Evolutionary conservation across 257 asterid genomes (phyloP).

Genomic region (Rhazya stricta): DNA sequence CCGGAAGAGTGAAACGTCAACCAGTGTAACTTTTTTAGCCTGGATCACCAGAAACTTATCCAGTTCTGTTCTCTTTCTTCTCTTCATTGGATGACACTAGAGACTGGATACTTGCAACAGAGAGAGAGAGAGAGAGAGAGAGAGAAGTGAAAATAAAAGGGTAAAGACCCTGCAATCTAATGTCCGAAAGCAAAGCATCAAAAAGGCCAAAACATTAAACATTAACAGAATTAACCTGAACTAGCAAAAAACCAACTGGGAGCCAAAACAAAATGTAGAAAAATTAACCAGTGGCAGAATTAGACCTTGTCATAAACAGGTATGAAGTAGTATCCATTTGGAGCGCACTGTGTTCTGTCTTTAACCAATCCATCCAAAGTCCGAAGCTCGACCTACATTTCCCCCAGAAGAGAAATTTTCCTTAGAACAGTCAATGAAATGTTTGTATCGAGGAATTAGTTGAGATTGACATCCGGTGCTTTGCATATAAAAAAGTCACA

Average conservation of each 20-base stretch:
- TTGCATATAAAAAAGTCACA: background rate
- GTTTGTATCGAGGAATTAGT: too few species aligned
- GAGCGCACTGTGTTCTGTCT: slow-evolving; percentile 94
- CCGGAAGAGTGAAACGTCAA: background rate
- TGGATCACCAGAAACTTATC: background rate
- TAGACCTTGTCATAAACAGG: slow-evolving; percentile 95
- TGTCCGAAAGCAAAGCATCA: background rate
- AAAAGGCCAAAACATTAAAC: background rate
- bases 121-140: background rate
- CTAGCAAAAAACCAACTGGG: too few species aligned
- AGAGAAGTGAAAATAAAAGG: background rate
- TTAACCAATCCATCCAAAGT: slow-evolving; percentile 94
- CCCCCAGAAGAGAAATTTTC: background rate
- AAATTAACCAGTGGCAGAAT: background rate
- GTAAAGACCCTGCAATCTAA: background rate
- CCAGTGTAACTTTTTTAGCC: background rate
- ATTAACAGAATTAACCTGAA: too few species aligned
- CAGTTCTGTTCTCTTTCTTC: background rate
- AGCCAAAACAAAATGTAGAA: background rate
- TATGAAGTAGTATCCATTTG: slow-evolving; percentile 96
- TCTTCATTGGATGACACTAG: background rate
- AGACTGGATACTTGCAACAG: background rate
- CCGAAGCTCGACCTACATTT: slow-evolving; percentile 72
- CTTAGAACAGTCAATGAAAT: background rate
- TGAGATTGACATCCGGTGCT: background rate